These are phyloP conservation scores for Rhynchosporium graminicola DNA, from an alignment of 2,329 filamentous ascomycete genomes.

Conservation along the genomic window DNA sequence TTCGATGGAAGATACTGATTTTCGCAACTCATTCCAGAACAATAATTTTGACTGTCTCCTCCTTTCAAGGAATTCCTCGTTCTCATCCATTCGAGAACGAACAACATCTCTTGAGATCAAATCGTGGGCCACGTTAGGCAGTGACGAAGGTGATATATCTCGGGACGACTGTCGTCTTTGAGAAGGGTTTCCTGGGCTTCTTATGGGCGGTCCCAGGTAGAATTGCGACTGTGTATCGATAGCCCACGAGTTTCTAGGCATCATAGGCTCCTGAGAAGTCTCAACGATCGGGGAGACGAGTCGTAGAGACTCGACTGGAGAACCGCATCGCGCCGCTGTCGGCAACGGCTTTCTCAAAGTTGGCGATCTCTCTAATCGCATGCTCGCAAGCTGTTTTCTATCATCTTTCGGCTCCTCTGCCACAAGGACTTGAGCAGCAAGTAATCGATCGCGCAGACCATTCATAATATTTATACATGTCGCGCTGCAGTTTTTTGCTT, in stretches of 20 bases:
- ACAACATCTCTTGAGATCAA: constrained; percentile 36
- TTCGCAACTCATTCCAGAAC: constrained; percentile 34
- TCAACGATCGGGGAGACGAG: constrained; percentile 5
- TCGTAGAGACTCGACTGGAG: constrained; percentile 17
- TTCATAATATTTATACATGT: constrained; percentile 35
- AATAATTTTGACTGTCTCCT: constrained; percentile 32
- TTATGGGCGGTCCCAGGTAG: constrained; percentile 20
- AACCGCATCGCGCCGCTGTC: constrained; percentile 4
- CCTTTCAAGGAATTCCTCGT: constrained; percentile 37
- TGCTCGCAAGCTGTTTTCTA: constrained; percentile 21
- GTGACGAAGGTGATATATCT: constrained; percentile 29
- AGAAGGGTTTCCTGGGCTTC: constrained; percentile 9
- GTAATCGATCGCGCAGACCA: constrained; percentile 27
- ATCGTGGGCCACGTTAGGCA: constrained; percentile 12
- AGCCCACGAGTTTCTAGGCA: constrained; percentile 31
- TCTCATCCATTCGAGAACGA: constrained; percentile 29
- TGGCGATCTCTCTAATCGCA: constrained; percentile 20
- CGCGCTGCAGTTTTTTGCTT: constrained; percentile 33
- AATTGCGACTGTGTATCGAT: constrained; percentile 29
- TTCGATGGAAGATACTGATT: constrained; percentile 32
- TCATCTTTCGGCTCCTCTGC: constrained; percentile 21
- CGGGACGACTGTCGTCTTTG: constrained; percentile 21
- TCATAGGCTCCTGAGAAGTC: constrained; percentile 23
- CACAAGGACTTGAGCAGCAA: constrained; percentile 15
- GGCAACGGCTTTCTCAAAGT: constrained; percentile 21